Base-by-base conservation (phyloP, 1,139 yeast species). In the Hyphopichia buzzinii region DNA sequence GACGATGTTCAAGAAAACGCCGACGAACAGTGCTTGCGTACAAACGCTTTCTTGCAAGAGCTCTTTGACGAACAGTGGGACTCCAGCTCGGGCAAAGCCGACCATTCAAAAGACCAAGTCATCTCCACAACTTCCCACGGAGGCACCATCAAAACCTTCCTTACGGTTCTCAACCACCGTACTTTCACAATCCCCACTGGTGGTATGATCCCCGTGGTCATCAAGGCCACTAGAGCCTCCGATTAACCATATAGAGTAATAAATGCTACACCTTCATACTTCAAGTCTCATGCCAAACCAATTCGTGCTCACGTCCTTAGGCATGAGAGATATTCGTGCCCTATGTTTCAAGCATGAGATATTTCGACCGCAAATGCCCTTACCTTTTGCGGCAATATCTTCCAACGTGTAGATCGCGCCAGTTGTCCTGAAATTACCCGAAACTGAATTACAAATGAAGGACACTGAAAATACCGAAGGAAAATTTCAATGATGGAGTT, bases 121-220 rank as follows among this genome's bases (percentile, higher is more conserved):
- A 56, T 80, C 26, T 74, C 74, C 23, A 66, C 76, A 28, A 78
- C 86, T 1, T 71, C 82, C 4, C 87, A 81, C 50, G 79, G 84
- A 1, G 86, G 85, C 3, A 75, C 79, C 16, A 78, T 80, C 25
- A 57, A 80, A 40, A 65, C 77, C 23, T 62, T 79, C 27, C 57
- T 80, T 8, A 63, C 73, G 21, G 84, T 74, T 1, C 50, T 73
- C 25, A 71, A 71, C 2, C 86, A 81, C 50, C 59, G 83, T 37
- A 60, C 62, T 31, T 81, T 77, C 49, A 66, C 78, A 13, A 67
- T 81, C 30, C 70, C 77, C 11, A 78, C 86, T 0, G 72, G 72
- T 3, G 72, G 71, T 6, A 76, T 81, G 79, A 69, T 81, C 17
- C 86, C 86, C 2, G 66, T 79, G 15, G 72, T 79, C 10, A 71